Evolutionary conservation across 163 green algal genomes (phyloP).

Genomic region (Chlorella variabilis): DNA sequence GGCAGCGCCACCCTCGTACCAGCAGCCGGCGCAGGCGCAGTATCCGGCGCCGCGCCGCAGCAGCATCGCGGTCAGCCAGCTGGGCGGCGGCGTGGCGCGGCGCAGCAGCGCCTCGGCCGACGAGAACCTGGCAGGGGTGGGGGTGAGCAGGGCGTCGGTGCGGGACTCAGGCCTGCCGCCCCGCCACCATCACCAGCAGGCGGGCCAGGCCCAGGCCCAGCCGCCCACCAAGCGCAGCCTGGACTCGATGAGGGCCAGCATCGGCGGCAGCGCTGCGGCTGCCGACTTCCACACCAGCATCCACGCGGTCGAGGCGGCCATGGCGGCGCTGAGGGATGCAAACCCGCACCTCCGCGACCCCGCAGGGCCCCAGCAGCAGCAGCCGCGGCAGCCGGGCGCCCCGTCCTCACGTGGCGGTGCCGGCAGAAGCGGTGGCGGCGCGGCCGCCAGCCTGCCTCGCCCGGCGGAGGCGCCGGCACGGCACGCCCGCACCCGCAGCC

Average conservation of each 20-base stretch:
- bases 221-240: constrained; percentile 29
- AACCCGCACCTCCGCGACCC: constrained; percentile 25
- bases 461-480: not conserved
- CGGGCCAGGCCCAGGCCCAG: not conserved
- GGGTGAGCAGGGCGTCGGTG: not conserved
- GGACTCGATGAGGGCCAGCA: constrained; percentile 23
- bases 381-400: not conserved
- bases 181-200: not conserved
- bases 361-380: not conserved
- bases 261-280: not conserved
- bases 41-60: not conserved
- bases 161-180: not conserved
- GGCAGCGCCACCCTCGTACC: not conserved
- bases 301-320: constrained; percentile 7
- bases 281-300: constrained; percentile 22
- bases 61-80: constrained; percentile 26
- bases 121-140: not conserved
- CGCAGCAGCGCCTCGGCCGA: not conserved
- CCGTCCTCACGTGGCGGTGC: not conserved
- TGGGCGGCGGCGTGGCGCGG: not conserved
- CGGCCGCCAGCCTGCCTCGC: not conserved
- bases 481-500: constrained; percentile 16
- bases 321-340: constrained; percentile 14
- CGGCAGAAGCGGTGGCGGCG: not conserved
- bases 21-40: not conserved